These are phyloP conservation scores for Raffaelea albimanens DNA, from an alignment of 2,329 filamentous ascomycete species.

Conservation along the genomic window DNA sequence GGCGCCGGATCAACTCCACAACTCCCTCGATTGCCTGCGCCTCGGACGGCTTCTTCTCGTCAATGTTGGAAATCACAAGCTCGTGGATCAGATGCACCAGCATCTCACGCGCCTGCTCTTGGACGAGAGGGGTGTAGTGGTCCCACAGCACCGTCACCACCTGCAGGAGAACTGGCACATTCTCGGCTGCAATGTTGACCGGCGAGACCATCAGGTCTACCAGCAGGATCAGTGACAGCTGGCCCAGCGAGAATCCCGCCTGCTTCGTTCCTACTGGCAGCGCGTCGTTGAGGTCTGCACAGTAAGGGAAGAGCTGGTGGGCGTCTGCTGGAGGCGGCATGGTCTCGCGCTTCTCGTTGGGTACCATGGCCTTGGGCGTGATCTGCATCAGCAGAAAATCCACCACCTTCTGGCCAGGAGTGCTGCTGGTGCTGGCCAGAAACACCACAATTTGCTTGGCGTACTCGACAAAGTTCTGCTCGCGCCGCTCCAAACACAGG, in stretches of 20 bases:
- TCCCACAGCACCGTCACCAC: constrained; percentile 94
- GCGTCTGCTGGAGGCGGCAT: constrained; percentile 53
- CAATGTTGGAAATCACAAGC: constrained; percentile 58
- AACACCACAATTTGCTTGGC: constrained; percentile 98
- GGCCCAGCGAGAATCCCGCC: constrained; percentile 82
- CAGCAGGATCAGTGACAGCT: constrained; percentile 83
- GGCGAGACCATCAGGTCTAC: constrained; percentile 96
- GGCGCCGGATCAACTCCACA: constrained; percentile 75
- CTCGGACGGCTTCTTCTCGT: constrained; percentile 21
- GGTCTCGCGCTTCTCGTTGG: constrained; percentile 59
- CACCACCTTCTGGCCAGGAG: constrained; percentile 79
- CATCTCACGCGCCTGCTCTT: constrained; percentile 96
- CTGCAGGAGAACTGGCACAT: constrained; percentile 78
- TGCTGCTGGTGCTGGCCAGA: constrained; percentile 65
- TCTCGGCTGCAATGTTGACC: constrained; percentile 67
- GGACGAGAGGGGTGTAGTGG: constrained; percentile 88
- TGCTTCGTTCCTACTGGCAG: constrained; percentile 86
- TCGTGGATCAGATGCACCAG: constrained; percentile 96
- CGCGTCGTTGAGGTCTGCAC: constrained; percentile 71
- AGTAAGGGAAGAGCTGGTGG: constrained; percentile 69
- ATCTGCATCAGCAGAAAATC: constrained; percentile 90
- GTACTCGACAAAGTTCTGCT: constrained; percentile 97
- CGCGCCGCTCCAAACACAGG: constrained; percentile 82
- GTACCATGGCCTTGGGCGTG: constrained; percentile 92
- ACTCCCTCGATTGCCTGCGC: constrained; percentile 77